These are phyloP conservation scores for Elaeis guineensis DNA, from an alignment of 176 grass and related monocot species.

Conservation along the genomic window DNA sequence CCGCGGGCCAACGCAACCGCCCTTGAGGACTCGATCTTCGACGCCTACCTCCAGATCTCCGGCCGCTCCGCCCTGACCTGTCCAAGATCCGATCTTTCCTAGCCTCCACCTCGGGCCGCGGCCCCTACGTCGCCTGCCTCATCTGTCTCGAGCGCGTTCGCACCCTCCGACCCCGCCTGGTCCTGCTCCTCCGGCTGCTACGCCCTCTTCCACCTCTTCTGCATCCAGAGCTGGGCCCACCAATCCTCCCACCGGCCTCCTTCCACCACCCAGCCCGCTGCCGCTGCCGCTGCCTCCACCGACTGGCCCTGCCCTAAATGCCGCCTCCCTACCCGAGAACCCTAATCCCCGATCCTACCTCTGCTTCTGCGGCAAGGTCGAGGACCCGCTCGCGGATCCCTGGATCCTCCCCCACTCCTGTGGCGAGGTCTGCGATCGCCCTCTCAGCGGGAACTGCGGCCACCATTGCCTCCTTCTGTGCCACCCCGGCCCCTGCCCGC, in stretches of 20 bases:
- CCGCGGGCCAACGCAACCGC: slow-evolving; percentile 13
- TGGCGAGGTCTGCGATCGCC: slow-evolving; percentile 53
- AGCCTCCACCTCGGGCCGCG: slow-evolving; percentile 59
- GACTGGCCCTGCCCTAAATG: slow-evolving; percentile 95
- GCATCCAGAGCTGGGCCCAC: slow-evolving; percentile 88
- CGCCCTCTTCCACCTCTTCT: slow-evolving; percentile 76
- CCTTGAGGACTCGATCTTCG: slow-evolving; percentile 39
- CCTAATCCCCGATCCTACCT: slow-evolving; percentile 56
- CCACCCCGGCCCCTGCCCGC: slow-evolving; percentile 84
- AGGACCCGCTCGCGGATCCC: slow-evolving; percentile 58
- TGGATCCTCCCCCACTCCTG: slow-evolving; percentile 95
- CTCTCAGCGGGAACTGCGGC: slow-evolving; percentile 42
- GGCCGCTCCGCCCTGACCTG: slow-evolving; percentile 45
- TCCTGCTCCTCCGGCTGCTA: slow-evolving; percentile 69
- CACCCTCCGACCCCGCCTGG: slow-evolving; percentile 61
- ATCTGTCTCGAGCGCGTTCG: slow-evolving; percentile 86
- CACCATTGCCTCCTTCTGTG: slow-evolving; percentile 82
- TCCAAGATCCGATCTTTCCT: slow-evolving; percentile 80
- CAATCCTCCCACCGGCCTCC: slow-evolving; percentile 41
- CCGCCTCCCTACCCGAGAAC: slow-evolving; percentile 65
- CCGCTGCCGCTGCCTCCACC: slow-evolving; percentile 10
- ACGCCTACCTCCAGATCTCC: slow-evolving; percentile 44
- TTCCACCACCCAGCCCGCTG: slow-evolving; percentile 13
- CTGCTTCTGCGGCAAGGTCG: slow-evolving; percentile 75
- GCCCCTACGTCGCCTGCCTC: slow-evolving; percentile 53